Base-by-base conservation (phyloP, 192 early-diverging fungal species). In the Coemansia sp. region DNA sequence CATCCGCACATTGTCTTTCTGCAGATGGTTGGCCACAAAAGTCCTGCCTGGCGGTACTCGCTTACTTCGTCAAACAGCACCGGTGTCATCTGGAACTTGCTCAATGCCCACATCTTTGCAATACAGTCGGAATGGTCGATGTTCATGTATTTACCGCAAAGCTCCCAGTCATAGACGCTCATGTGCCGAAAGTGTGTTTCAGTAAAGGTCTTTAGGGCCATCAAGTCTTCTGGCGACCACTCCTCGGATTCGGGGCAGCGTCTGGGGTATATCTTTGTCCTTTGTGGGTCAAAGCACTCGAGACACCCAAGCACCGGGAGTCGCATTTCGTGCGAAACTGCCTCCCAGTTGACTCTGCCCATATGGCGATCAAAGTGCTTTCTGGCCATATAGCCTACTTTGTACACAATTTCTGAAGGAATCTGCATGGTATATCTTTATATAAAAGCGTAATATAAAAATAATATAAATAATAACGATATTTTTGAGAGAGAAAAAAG, bases 121-220 rank as follows among this genome's bases (percentile, higher is more conserved):
- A 81, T 75, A 28, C 78, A 81, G 61, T 75, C 64, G 1, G 63
- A 69, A 57, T 72, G 72, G 22, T 42, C 22, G 3, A 81, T 72
- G 50, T 81, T 81, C 66, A 81, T 81, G 55, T 72, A 81, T 25
- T 69, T 75, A 17, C 78, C 78, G 5, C 61, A 62, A 20, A 81
- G 58, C 29, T 57, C 54, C 78, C 78, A 81, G 67, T 81, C 78
- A n/a, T 72, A 61, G 6, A 72, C 59, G 1, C 61, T 64, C 72
- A 75, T 75, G 7, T 65, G 28, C 28, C 48, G 63, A 30, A 81
- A 81, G 28, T 81, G 25, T 29, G 28, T 31, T 36, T 81, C 69
- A 8, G 70, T 81, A 50, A 75, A 81, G 42, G 12, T 20, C 52
- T 72, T 72, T 7, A 81, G 68, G 5, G 66, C 66, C 4, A 30